Evolutionary conservation across 2,329 filamentous ascomycete genomes (phyloP).

Genomic region (Alternaria tenuissima): DNA sequence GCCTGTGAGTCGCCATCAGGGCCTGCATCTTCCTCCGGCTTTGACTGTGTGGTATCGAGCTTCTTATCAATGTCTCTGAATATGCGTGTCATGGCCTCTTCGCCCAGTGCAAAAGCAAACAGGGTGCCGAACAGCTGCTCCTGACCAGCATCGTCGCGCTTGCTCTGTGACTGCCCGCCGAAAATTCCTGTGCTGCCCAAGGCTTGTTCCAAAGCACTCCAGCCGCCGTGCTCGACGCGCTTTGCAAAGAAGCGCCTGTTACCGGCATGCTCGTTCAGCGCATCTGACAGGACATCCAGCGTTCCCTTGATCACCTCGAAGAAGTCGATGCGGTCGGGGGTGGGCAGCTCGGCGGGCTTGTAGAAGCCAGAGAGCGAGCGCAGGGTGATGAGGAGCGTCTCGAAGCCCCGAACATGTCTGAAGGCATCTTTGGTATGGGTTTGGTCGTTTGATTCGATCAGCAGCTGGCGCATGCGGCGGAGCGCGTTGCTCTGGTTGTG

Average conservation of each 20-base stretch:
- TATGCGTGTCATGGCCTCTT: conserved; percentile 75
- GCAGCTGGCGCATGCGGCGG: conserved; percentile 71
- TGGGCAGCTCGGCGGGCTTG: conserved; percentile 68
- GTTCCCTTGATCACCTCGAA: conserved; percentile 75
- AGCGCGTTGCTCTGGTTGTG: conserved; percentile 60
- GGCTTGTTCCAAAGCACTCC: conserved; percentile 76
- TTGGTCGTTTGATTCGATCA: conserved; percentile 62
- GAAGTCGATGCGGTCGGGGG: conserved; percentile 69
- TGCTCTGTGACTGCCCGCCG: conserved; percentile 42
- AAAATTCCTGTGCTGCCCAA: conserved; percentile 70
- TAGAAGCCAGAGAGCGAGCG: conserved; percentile 79
- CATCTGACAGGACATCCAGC: conserved; percentile 77
- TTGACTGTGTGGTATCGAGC: conserved; percentile 24
- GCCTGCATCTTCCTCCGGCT: conserved; percentile 15
- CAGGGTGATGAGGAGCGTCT: conserved; percentile 73
- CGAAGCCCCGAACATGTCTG: conserved; percentile 80
- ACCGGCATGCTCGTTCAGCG: conserved; percentile 79
- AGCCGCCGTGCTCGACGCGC: conserved; percentile 78
- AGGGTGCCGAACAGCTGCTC: conserved; percentile 87
- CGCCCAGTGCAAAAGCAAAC: conserved; percentile 80
- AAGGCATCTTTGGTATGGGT: conserved; percentile 78
- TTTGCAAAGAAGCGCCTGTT: conserved; percentile 88
- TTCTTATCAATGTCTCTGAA: conserved; percentile 59
- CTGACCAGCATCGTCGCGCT: conserved; percentile 48
- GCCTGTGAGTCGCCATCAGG: conserved; percentile 15